These are phyloP conservation scores for Rhodomyrtus psidioides DNA, from an alignment of 441 rosid genomes.

Conservation along the genomic window DNA sequence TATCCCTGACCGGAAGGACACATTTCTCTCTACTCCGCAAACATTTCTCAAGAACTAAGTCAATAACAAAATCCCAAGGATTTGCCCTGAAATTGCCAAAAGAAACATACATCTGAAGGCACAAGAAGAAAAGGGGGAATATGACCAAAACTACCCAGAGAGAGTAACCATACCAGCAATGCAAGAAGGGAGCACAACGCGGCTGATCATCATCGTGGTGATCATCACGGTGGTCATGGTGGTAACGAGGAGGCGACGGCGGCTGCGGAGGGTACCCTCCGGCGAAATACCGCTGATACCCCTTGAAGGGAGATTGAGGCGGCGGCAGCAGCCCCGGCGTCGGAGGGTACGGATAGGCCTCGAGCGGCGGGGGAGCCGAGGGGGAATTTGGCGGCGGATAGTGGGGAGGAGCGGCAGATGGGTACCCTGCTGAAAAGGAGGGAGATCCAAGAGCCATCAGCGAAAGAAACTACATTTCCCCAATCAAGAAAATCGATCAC, in stretches of 20 bases:
- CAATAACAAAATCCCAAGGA: neutral
- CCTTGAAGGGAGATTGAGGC: slow-evolving; percentile 49
- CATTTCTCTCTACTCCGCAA: neutral
- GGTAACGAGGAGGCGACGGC: slow-evolving; percentile 30
- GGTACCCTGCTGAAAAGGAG: slow-evolving; percentile 31
- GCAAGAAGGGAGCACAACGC: slow-evolving; percentile 53
- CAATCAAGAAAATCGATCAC: neutral
- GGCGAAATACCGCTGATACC: slow-evolving; percentile 83
- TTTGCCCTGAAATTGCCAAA: neutral
- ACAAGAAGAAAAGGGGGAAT: neutral
- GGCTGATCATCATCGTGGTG: slow-evolving; percentile 36
- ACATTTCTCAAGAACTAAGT: neutral
- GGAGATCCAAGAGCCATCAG: neutral
- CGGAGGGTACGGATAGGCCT: slow-evolving; percentile 38
- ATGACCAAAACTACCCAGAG: neutral
- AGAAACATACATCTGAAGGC: neutral
- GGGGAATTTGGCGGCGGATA: slow-evolving; percentile 52
- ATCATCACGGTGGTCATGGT: neutral
- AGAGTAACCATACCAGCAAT: slow-evolving; percentile 51
- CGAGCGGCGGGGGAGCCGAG: slow-evolving; percentile 21
- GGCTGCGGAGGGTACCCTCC: slow-evolving; percentile 51
- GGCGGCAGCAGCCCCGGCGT: slow-evolving; percentile 37
- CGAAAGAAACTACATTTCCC: neutral
- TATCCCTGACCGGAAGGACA: neutral
- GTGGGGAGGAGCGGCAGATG: slow-evolving; percentile 33